phyloP scores from a whole-genome alignment of 2,329 filamentous ascomycete genomes.

The Aureobasidium vineae region DNA sequence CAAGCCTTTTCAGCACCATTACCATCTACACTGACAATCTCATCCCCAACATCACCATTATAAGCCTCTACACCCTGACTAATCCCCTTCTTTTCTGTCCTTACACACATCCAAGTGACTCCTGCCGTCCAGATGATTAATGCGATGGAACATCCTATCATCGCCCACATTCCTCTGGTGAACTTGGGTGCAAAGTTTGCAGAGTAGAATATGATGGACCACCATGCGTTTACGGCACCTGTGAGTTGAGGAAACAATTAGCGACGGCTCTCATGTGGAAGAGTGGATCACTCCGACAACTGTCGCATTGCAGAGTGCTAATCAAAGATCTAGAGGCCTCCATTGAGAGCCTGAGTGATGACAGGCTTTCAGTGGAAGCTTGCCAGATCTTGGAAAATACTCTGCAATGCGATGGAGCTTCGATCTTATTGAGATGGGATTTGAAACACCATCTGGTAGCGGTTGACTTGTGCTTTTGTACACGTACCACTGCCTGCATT shows the following conservation, averaged over 20 bases:
- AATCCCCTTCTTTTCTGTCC: conserved; percentile 40
- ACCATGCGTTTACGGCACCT: conserved; percentile 66
- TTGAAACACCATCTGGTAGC: no score
- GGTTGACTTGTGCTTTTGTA: no score
- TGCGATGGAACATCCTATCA: conserved; percentile 63
- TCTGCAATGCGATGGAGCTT: no score
- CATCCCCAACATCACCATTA: not conserved
- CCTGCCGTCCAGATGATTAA: conserved; percentile 59
- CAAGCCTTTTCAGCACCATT: conserved; percentile 1
- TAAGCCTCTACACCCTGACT: conserved; percentile 8
- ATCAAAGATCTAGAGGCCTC: no score
- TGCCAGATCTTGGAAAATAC: no score
- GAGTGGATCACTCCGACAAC: no score
- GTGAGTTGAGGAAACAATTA: no score
- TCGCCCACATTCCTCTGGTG: conserved; percentile 68
- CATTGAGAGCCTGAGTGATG: no score
- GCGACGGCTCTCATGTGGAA: no score
- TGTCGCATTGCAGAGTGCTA: no score
- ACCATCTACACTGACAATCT: conserved; percentile 6
- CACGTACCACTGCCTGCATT: conserved; percentile 60
- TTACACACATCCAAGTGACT: conserved; percentile 49
- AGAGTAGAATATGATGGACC: conserved; percentile 69
- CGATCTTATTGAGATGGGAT: no score
- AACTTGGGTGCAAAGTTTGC: conserved; percentile 66
- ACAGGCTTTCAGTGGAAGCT: no score